Percentiles rank a stretch among this genome's conserved stretches.
Conservation (phyloP, 2,329 filamentous ascomycete species). For the Colletotrichum sojae region DNA sequence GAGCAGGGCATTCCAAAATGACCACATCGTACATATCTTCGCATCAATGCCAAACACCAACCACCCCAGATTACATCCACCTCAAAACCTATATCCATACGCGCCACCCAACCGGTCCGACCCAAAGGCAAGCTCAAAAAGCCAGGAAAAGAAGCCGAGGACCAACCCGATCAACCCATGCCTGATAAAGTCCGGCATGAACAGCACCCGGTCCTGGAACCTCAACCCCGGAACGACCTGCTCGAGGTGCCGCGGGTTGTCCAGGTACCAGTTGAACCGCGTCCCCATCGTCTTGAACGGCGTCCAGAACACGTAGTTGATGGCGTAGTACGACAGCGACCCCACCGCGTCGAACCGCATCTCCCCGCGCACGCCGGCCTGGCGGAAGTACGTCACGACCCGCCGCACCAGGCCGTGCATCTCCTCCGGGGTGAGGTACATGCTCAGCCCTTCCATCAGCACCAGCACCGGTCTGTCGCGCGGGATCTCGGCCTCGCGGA, state of each 20-base stretch:
- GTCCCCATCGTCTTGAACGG: slow-evolving; percentile 32
- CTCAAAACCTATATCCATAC: slow-evolving; percentile 31
- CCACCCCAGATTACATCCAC: no score
- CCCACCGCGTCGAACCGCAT: slow-evolving; percentile 32
- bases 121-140: slow-evolving; percentile 10
- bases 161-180: slow-evolving; percentile 14
- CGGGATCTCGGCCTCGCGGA: slow-evolving; percentile 45
- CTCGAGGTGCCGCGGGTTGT: slow-evolving; percentile 18
- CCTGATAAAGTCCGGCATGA: slow-evolving; percentile 1
- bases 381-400: slow-evolving; percentile 45
- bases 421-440: slow-evolving; percentile 48
- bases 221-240: slow-evolving; percentile 18
- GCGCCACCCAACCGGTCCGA: slow-evolving; percentile 14
- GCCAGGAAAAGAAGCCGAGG: slow-evolving; percentile 22
- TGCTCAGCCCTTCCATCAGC: slow-evolving; percentile 51
- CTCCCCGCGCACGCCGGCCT: slow-evolving; percentile 44
- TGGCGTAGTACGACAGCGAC: neutral
- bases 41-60: no score
- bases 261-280: slow-evolving; percentile 20
- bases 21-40: no score
- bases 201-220: slow-evolving; percentile 30
- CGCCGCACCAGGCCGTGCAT: slow-evolving; percentile 44
- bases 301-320: slow-evolving; percentile 7
- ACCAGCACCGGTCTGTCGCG: slow-evolving; percentile 50
- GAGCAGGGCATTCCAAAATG: no score